Conservation (phyloP, 495 filamentous ascomycete species). For the Aspergillus funiculosus region DNA sequence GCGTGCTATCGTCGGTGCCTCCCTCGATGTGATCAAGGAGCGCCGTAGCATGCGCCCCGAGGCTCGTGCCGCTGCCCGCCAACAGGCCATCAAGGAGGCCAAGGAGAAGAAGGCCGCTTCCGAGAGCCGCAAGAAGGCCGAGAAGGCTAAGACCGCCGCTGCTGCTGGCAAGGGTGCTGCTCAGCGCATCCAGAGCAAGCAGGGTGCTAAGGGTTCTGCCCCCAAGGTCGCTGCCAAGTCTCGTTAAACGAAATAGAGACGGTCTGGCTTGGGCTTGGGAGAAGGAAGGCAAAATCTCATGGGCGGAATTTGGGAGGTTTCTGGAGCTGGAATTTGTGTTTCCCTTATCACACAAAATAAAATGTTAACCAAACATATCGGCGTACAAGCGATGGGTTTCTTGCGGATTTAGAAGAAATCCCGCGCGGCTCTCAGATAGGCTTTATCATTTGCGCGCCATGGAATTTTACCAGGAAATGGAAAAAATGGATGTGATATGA, state of each 20-base stretch:
- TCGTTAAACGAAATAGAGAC: slow-evolving; percentile 59
- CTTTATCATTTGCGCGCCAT: slow-evolving; percentile 22
- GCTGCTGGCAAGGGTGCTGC: slow-evolving; percentile 66
- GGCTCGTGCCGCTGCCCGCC: slow-evolving; percentile 86
- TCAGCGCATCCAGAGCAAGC: slow-evolving; percentile 83
- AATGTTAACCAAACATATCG: slow-evolving; percentile 19
- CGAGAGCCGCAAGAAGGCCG: slow-evolving; percentile 91
- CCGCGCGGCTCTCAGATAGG: slow-evolving; percentile 22
- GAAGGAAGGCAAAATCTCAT: slow-evolving; percentile 14
- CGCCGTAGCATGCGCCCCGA: slow-evolving; percentile 87
- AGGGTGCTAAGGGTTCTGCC: slow-evolving; percentile 87
- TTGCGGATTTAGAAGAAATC: slow-evolving; percentile 16
- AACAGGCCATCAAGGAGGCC: slow-evolving; percentile 83
- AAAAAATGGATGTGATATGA: slow-evolving; percentile 24
- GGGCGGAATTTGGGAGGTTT: slow-evolving; percentile 25
- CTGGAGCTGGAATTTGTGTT: slow-evolving; percentile 28
- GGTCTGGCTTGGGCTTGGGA: slow-evolving; percentile 31
- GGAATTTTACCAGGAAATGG: slow-evolving; percentile 20
- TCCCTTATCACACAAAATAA: slow-evolving; percentile 16
- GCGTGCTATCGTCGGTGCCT: slow-evolving; percentile 97
- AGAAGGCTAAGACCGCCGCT: slow-evolving; percentile 94
- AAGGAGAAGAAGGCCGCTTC: slow-evolving; percentile 94
- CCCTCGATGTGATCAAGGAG: slow-evolving; percentile 99
- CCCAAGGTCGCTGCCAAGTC: slow-evolving; percentile 79
- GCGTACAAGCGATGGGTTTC: slow-evolving; percentile 22